These are phyloP conservation scores for Leccinellum luteum DNA, from an alignment of 768 basidiomycete genomes.

Conservation along the genomic window DNA sequence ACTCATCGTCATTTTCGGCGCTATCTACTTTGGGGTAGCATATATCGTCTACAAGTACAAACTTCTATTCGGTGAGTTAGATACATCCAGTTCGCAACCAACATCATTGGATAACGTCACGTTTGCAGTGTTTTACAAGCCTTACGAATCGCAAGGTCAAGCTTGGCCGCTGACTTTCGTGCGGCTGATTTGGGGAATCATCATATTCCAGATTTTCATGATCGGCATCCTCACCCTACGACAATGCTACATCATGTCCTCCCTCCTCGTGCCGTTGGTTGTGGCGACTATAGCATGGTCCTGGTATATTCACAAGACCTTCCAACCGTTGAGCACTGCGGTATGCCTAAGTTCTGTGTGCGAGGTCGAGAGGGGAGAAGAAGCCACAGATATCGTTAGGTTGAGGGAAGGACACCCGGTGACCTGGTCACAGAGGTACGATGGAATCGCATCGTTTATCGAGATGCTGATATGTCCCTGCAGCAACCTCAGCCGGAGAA, in stretches of 20 bases:
- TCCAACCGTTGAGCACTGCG: slow-evolving; percentile 73
- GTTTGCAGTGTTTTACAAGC: slow-evolving; percentile 89
- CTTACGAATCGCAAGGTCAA: slow-evolving; percentile 95
- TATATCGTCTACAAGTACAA: slow-evolving; percentile 99
- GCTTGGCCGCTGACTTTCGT: slow-evolving; percentile 97
- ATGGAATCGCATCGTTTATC: neutral
- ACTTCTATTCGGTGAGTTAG: slow-evolving; percentile 80
- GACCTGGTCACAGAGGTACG: slow-evolving; percentile 81
- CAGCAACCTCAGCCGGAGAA: slow-evolving; percentile 78
- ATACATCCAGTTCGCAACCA: neutral
- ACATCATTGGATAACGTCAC: neutral
- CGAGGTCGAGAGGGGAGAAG: slow-evolving; percentile 89
- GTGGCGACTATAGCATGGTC: slow-evolving; percentile 74
- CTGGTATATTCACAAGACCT: slow-evolving; percentile 67
- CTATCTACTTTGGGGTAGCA: slow-evolving; percentile 92
- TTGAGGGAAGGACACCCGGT: slow-evolving; percentile 83
- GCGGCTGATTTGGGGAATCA: slow-evolving; percentile 86
- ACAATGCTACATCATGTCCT: slow-evolving; percentile 55
- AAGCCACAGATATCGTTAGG: slow-evolving; percentile 72
- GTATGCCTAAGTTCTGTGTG: slow-evolving; percentile 84
- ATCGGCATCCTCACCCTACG: slow-evolving; percentile 84
- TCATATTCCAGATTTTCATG: slow-evolving; percentile 97
- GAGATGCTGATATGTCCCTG: neutral
- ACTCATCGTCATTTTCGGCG: slow-evolving; percentile 91
- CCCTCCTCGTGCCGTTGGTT: slow-evolving; percentile 73